A percentile compares a stretch with the other conserved stretches of the same genome.
Evolutionary conservation across 768 basidiomycete species (phyloP).

Genomic region (Suillus plorans): DNA sequence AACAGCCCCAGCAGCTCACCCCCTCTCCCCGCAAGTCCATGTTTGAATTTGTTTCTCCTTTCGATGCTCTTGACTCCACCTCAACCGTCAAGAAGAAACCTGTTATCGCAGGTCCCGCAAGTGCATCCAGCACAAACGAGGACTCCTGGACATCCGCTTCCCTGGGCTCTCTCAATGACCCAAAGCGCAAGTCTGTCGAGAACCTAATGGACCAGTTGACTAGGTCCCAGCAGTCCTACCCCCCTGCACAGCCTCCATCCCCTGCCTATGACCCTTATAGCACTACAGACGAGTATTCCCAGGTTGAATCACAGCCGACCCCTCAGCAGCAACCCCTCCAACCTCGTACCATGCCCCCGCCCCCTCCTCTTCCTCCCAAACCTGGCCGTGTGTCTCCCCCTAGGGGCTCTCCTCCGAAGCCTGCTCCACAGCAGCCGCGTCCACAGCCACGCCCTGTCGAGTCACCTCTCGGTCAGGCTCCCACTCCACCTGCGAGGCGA

Average conservation of each 20-base stretch:
- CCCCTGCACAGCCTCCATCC: slow-evolving; percentile 37
- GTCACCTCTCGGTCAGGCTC: slow-evolving; percentile 44
- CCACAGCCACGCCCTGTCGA: slow-evolving; percentile 51
- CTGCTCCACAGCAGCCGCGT: slow-evolving; percentile 44
- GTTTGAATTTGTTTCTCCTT: slow-evolving; percentile 85
- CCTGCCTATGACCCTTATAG: slow-evolving; percentile 33
- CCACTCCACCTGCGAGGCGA: slow-evolving; percentile 39
- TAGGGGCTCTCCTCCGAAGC: slow-evolving; percentile 65
- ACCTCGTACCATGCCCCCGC: slow-evolving; percentile 44
- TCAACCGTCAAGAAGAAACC: slow-evolving; percentile 67
- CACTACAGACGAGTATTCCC: slow-evolving; percentile 48
- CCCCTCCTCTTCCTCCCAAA: slow-evolving; percentile 66
- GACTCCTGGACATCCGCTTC: slow-evolving; percentile 54
- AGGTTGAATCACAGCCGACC: slow-evolving; percentile 33
- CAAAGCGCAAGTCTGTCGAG: slow-evolving; percentile 82
- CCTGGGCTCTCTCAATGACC: slow-evolving; percentile 33
- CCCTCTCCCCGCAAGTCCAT: slow-evolving; percentile 76
- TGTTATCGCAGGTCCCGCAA: slow-evolving; percentile 45
- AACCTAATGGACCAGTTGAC: slow-evolving; percentile 76
- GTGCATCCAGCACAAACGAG: slow-evolving; percentile 48
- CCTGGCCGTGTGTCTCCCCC: slow-evolving; percentile 53
- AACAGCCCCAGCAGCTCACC: slow-evolving; percentile 40
- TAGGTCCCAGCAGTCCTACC: slow-evolving; percentile 39
- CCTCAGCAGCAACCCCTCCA: slow-evolving; percentile 33
- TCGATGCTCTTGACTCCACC: slow-evolving; percentile 66